These are phyloP conservation scores for Colletotrichum ledebouriae DNA, from an alignment of 2,329 filamentous ascomycete species.

Conservation along the genomic window DNA sequence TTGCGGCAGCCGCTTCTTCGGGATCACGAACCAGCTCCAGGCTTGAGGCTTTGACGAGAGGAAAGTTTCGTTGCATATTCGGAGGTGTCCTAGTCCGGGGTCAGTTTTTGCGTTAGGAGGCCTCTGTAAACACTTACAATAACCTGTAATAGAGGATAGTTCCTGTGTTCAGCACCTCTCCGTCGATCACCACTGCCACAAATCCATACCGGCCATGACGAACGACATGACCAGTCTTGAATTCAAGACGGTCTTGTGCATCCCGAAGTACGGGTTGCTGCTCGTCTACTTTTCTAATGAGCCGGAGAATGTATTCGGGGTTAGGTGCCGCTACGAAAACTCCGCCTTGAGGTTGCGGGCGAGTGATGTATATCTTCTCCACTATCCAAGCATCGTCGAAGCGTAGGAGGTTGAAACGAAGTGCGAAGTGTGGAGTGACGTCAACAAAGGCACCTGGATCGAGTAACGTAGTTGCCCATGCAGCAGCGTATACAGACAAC, in stretches of 20 bases:
- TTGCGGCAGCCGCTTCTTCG: conserved; percentile 52
- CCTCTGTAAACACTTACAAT: conserved; percentile 18
- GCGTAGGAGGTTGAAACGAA: conserved; percentile 61
- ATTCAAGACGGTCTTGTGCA: conserved; percentile 53
- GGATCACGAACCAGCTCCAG: conserved; percentile 38
- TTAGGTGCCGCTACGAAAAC: conserved; percentile 31
- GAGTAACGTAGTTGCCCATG: conserved; percentile 78
- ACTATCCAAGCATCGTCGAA: conserved; percentile 80
- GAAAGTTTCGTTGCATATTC: conserved; percentile 39
- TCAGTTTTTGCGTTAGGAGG: conserved; percentile 1
- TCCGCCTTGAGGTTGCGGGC: conserved; percentile 28
- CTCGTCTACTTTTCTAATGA: conserved; percentile 61
- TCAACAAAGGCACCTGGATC: conserved; percentile 40
- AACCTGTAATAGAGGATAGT: conserved; percentile 28
- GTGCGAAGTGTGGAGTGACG: conserved; percentile 40
- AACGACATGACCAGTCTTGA: conserved; percentile 86
- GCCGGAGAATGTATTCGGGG: conserved; percentile 47
- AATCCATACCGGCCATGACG: conserved; percentile 85
- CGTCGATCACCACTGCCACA: conserved; percentile 86
- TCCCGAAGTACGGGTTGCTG: conserved; percentile 55
- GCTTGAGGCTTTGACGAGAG: conserved; percentile 39
- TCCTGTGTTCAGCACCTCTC: conserved; percentile 53
- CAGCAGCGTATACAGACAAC: conserved; percentile 76
- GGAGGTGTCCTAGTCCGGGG: conserved; percentile 29
- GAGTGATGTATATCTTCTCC: conserved; percentile 57